Evolutionary conservation across 176 grass and related monocot genomes (phyloP).

Genomic region (Avena sativa): DNA sequence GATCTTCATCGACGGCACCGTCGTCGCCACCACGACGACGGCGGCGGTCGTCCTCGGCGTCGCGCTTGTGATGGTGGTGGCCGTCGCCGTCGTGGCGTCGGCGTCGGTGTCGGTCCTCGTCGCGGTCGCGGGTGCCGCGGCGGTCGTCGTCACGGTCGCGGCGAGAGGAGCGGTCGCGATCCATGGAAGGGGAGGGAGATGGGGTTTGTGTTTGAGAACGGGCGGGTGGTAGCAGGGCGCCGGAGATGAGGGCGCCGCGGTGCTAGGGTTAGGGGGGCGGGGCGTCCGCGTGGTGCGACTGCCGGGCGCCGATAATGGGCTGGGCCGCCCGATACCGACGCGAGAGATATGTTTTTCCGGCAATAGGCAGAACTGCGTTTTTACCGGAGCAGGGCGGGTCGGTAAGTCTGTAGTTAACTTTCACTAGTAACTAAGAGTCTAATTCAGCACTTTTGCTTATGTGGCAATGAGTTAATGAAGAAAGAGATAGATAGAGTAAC

Average conservation of each 20-base stretch:
- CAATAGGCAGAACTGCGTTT: too few relatives aligned
- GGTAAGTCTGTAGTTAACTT: too few relatives aligned
- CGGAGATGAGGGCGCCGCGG: slow-evolving; percentile 13
- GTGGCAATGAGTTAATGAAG: too few relatives aligned
- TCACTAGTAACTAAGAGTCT: too few relatives aligned
- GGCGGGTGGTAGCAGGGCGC: not conserved
- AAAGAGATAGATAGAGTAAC: too few relatives aligned
- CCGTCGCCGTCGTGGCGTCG: slow-evolving; percentile 30
- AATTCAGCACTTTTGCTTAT: too few relatives aligned
- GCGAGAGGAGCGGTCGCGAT: slow-evolving; percentile 57
- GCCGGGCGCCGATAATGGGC: slow-evolving; percentile 1
- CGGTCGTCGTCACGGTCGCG: slow-evolving; percentile 9
- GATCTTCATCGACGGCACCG: slow-evolving; percentile 39
- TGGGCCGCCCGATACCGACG: not conserved
- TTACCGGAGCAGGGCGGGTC: too few relatives aligned
- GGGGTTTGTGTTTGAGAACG: slow-evolving; percentile 47
- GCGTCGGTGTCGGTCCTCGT: slow-evolving; percentile 45
- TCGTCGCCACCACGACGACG: not conserved
- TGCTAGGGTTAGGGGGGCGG: slow-evolving; percentile 31
- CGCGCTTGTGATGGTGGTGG: slow-evolving; percentile 27
- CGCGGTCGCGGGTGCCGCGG: slow-evolving; percentile 35
- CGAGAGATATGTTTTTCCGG: not conserved
- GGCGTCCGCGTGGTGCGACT: not conserved
- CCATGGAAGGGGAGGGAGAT: slow-evolving; percentile 41
- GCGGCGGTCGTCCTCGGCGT: slow-evolving; percentile 29